Conservation (phyloP, 805 yeast genomes). For the Priceomyces fermenticarens region DNA sequence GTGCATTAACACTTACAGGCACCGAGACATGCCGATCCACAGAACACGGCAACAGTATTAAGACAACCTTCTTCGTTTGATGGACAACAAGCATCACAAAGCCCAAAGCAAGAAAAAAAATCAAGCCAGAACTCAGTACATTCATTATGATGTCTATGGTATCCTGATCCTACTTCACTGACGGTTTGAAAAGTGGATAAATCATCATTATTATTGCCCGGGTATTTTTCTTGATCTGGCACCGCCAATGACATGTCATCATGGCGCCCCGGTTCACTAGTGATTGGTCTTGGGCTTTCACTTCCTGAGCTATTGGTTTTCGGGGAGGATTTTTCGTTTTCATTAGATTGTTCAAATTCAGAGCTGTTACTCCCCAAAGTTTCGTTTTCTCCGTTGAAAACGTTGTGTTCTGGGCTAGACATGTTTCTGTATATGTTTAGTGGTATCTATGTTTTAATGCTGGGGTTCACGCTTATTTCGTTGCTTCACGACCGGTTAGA, state of each 20-base stretch:
- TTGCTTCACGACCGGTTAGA: too few species aligned
- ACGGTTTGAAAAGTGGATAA: constrained; percentile 16
- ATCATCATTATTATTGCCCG: constrained; percentile 5
- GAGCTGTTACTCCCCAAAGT: too few species aligned
- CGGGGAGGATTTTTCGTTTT: too few species aligned
- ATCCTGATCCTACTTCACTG: constrained; percentile 33
- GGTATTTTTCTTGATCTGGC: constrained; percentile 1
- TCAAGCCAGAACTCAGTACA: constrained; percentile 43
- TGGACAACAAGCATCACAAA: constrained; percentile 41
- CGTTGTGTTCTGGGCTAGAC: too few species aligned
- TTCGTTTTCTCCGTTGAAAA: too few species aligned
- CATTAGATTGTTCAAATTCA: too few species aligned
- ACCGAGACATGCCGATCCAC: constrained; percentile 33
- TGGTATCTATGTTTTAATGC: too few species aligned
- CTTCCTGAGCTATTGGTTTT: not conserved
- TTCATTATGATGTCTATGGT: constrained; percentile 35
- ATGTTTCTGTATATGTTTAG: too few species aligned
- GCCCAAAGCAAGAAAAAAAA: constrained; percentile 35
- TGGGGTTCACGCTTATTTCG: too few species aligned
- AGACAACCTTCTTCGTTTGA: constrained; percentile 39
- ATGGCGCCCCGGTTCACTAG: constrained; percentile 12
- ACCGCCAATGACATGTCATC: constrained; percentile 10
- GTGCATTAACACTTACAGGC: constrained; percentile 26
- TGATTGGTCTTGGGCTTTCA: constrained; percentile 6
- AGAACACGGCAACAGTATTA: constrained; percentile 31